Conservation (phyloP, 768 basidiomycete species). For the Lentinus tigrinus region DNA sequence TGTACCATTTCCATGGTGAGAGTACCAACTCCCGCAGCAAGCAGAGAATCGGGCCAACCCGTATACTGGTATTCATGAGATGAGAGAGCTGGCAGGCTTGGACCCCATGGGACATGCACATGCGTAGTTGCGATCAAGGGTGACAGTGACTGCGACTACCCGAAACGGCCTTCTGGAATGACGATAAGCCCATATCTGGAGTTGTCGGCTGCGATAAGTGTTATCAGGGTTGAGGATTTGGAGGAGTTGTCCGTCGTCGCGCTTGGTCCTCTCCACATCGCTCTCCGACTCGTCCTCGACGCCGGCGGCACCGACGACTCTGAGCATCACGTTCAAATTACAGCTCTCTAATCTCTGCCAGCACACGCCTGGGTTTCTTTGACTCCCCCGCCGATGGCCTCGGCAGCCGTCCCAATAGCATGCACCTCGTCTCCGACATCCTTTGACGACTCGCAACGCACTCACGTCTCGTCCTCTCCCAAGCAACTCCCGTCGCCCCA, state of each 20-base stretch:
- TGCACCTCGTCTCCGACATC: constrained; percentile 7
- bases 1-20: too few relatives aligned
- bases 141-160: too few relatives aligned
- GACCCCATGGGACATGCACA: too few relatives aligned
- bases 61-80: too few relatives aligned
- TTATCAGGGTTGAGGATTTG: too few relatives aligned
- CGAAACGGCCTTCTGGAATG: too few relatives aligned
- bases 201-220: too few relatives aligned
- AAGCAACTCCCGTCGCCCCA: neutral
- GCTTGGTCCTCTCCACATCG: neutral
- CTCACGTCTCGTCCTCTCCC: constrained; percentile 8
- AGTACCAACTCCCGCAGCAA: too few relatives aligned
- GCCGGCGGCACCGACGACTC: constrained; percentile 14
- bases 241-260: neutral
- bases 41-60: too few relatives aligned
- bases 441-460: constrained; percentile 7
- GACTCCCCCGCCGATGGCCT: constrained; percentile 2
- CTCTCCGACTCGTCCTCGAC: constrained; percentile 7
- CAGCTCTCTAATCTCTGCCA: neutral
- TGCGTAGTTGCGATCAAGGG: too few relatives aligned
- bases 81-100: too few relatives aligned
- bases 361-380: neutral
- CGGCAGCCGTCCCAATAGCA: constrained; percentile 3
- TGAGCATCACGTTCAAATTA: neutral
- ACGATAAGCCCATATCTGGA: too few relatives aligned